Evolutionary conservation across 2,329 filamentous ascomycete species (phyloP).

Genomic region (Hypoxylon sp.): DNA sequence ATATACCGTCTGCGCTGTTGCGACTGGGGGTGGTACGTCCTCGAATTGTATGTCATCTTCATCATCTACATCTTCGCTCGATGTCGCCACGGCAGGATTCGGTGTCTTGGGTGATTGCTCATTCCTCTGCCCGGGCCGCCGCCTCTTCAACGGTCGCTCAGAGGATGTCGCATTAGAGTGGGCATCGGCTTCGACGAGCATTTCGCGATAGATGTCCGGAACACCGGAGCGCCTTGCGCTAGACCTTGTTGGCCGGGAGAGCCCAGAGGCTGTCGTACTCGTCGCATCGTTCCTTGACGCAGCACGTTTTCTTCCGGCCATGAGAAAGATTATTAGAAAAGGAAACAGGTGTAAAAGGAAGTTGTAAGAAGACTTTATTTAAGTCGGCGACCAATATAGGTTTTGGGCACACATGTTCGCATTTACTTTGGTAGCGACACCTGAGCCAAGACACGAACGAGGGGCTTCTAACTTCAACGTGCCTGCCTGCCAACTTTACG

Average conservation of each 20-base stretch:
- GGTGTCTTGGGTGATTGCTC: conserved; percentile 43
- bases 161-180: conserved; percentile 47
- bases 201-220: conserved; percentile 61
- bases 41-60: conserved; percentile 63
- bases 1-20: conserved; percentile 65
- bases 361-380: conserved; percentile 6
- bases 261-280: conserved; percentile 37
- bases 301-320: conserved; percentile 51
- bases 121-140: conserved; percentile 52
- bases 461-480: conserved; percentile 23
- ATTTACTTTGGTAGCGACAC: conserved; percentile 4
- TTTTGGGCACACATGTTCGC: conserved; percentile 14
- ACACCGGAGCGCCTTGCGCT: conserved; percentile 45
- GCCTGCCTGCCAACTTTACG: background rate
- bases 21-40: conserved; percentile 62
- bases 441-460: conserved; percentile 21
- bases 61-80: conserved; percentile 47
- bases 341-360: background rate
- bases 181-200: conserved; percentile 64
- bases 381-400: conserved; percentile 3
- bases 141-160: conserved; percentile 59
- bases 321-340: conserved; percentile 24
- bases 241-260: conserved; percentile 45
- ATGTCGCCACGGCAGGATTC: conserved; percentile 29
- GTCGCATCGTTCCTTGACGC: conserved; percentile 37